These are phyloP conservation scores for Rhodamnia argentea DNA, from an alignment of 345 rosid genomes.

Conservation along the genomic window DNA sequence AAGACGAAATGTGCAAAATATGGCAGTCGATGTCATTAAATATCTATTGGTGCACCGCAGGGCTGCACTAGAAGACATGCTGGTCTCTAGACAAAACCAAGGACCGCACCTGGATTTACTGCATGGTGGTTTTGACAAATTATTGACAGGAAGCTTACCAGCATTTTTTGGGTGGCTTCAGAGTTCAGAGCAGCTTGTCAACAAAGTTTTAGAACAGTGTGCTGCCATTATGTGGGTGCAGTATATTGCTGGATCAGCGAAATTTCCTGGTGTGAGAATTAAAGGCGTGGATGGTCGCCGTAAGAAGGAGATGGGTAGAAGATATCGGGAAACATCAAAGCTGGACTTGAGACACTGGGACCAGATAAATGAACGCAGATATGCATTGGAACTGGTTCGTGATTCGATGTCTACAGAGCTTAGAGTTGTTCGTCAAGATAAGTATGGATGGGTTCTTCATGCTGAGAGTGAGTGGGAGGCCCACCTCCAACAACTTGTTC, in stretches of 20 bases:
- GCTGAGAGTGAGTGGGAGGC: constrained; percentile 99
- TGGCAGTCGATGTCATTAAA: constrained; percentile 82
- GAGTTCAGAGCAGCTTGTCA: constrained; percentile 63
- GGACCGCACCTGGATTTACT: constrained; percentile 74
- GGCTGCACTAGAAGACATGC: constrained; percentile 83
- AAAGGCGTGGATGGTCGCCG: constrained; percentile 93
- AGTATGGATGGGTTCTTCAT: constrained; percentile 99
- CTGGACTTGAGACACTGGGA: constrained; percentile 89
- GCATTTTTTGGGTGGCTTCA: constrained; percentile 82
- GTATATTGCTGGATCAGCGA: constrained; percentile 82
- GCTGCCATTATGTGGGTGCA: constrained; percentile 98
- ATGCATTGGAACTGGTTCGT: constrained; percentile 87
- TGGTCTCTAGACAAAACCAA: constrained; percentile 79
- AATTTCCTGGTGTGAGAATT: constrained; percentile 94
- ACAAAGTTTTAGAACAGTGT: constrained; percentile 90
- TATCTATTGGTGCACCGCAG: constrained; percentile 84
- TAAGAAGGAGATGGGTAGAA: constrained; percentile 88
- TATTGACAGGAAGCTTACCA: constrained; percentile 70
- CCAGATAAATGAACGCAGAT: constrained; percentile 89
- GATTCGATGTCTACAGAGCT: constrained; percentile 98
- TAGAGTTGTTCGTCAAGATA: constrained; percentile 97
- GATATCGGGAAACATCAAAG: constrained; percentile 69
- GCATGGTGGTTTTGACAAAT: constrained; percentile 92
- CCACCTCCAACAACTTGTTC: constrained; percentile 93
- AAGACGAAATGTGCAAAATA: constrained; percentile 67